Evolutionary conservation across 768 basidiomycete genomes (phyloP), one percentile per base, ranked within the genome.

Genomic region (Suillus ampliporus): DNA sequence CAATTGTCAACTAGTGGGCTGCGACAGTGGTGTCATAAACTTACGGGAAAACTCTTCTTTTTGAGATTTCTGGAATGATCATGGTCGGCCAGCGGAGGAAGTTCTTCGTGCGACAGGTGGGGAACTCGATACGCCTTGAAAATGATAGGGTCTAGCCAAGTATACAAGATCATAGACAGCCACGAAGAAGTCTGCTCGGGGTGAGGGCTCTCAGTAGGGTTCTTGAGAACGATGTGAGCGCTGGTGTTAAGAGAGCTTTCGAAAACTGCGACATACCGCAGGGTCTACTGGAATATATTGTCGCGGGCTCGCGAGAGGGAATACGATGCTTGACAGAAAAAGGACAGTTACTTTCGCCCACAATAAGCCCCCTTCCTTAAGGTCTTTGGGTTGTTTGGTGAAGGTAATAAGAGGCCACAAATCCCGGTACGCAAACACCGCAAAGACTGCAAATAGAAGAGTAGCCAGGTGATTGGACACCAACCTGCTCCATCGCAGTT

Each of bases 361-460:
- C 21, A 89, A 71, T 38, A 85, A 61, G 56, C 71, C 62, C 8
- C 85, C 83, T 65, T 84, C 84, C 1, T 69, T 68, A 2, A 70
- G 66, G 65, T 91, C 89, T n/a, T 75, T 63, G 8, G 88, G 86
- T 15, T 60, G 40, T 26, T 80, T 73, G n/a, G 77, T 79, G 71
- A 78, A 88, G 0, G 87, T 89, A 17, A 80, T 74, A 10, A 89
- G 68, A 14, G 89, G 89, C 71, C 80, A 88, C 8, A 90, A 54
- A 67, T 86, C 83, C n/a, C 88, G 82, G 67, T 86, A 87, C 38
- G 75, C 73, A 66, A 82, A 89, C 9, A 87, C 78, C 11, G 67
- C 66, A 69, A 85, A 84, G 5, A 77, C 77, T 31, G 76, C 73
- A n/a, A 86, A 65, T 11, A 89, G 72, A 1, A 89, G 67, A 21